Evolutionary conservation across 2,329 filamentous ascomycete species (phyloP).

Genomic region (Pseudopyricularia cyperi): DNA sequence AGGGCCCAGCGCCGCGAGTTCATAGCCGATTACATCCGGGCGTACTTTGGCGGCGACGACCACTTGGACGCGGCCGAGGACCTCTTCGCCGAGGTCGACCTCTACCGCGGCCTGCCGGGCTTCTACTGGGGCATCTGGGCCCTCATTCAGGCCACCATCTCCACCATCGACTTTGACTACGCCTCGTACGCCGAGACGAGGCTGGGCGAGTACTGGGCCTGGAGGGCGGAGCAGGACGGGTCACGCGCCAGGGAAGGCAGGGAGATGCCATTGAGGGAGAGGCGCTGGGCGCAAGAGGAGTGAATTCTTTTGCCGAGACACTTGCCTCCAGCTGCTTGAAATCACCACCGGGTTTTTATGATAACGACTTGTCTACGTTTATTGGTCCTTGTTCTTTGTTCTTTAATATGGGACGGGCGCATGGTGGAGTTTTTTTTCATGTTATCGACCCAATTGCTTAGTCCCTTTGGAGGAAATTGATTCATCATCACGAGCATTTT

Average conservation of each 20-base stretch:
- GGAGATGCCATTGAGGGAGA: slow-evolving; percentile 62
- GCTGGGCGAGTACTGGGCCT: slow-evolving; percentile 84
- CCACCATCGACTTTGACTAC: slow-evolving; percentile 94
- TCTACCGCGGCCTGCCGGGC: slow-evolving; percentile 78
- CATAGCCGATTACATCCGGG: slow-evolving; percentile 66
- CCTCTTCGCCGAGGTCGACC: slow-evolving; percentile 70
- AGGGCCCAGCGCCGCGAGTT: slow-evolving; percentile 65
- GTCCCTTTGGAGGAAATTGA: neutral
- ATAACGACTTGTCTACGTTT: neutral
- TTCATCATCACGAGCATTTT: neutral
- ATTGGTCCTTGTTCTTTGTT: neutral
- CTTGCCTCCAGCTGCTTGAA: neutral
- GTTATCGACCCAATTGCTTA: neutral
- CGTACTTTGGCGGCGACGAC: slow-evolving; percentile 45
- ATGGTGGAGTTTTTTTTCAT: neutral
- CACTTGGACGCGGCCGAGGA: slow-evolving; percentile 44
- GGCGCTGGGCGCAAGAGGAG: slow-evolving; percentile 56
- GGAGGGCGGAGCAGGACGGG: slow-evolving; percentile 64
- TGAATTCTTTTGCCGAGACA: slow-evolving; percentile 5
- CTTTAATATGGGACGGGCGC: neutral
- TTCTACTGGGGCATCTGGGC: slow-evolving; percentile 94
- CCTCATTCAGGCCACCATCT: slow-evolving; percentile 86
- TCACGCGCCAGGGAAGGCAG: slow-evolving; percentile 36
- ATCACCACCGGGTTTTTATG: neutral
- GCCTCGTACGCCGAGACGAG: slow-evolving; percentile 77